These are phyloP conservation scores for Irpex rosettiformis DNA, from an alignment of 1,284 basidiomycete genomes.

Conservation along the genomic window DNA sequence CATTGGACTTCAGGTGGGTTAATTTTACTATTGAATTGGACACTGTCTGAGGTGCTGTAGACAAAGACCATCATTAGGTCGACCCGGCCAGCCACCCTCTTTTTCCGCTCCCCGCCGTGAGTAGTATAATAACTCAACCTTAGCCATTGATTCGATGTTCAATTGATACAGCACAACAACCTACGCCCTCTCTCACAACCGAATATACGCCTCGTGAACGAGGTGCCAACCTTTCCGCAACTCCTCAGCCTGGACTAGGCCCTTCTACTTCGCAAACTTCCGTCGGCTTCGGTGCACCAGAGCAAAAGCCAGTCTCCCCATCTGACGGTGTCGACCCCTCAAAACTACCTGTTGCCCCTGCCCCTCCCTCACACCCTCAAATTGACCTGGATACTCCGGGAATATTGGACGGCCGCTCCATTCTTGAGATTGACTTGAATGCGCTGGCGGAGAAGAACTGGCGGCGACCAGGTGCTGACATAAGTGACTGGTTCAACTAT, in stretches of 20 bases:
- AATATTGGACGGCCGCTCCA: constrained; percentile 73
- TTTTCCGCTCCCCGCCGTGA: constrained; percentile 40
- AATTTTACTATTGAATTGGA: constrained; percentile 6
- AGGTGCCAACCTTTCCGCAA: constrained; percentile 36
- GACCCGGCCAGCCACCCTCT: constrained; percentile 29
- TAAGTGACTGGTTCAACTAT: constrained; percentile 99
- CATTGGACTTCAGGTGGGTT: constrained; percentile 68
- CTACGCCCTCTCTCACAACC: constrained; percentile 72
- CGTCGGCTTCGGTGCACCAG: constrained; percentile 18
- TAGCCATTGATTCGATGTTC: constrained; percentile 1
- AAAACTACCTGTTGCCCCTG: constrained; percentile 58
- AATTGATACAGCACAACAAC: constrained; percentile 27
- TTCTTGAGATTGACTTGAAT: constrained; percentile 86
- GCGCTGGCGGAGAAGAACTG: constrained; percentile 88
- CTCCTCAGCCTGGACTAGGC: constrained; percentile 18
- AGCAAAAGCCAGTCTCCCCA: constrained; percentile 8
- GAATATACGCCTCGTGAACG: constrained; percentile 88
- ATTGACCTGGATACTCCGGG: constrained; percentile 71
- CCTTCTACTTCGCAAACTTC: constrained; percentile 23
- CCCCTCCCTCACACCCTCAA: constrained; percentile 72
- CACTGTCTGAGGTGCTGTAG: not conserved
- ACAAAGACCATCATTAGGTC: constrained; percentile 27
- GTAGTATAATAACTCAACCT: constrained; percentile 1
- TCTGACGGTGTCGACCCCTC: constrained; percentile 44
- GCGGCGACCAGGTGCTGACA: constrained; percentile 89